Base-by-base conservation (phyloP, 352 stramenopile genomes). In the Hyaloperonospora brassicae region DNA sequence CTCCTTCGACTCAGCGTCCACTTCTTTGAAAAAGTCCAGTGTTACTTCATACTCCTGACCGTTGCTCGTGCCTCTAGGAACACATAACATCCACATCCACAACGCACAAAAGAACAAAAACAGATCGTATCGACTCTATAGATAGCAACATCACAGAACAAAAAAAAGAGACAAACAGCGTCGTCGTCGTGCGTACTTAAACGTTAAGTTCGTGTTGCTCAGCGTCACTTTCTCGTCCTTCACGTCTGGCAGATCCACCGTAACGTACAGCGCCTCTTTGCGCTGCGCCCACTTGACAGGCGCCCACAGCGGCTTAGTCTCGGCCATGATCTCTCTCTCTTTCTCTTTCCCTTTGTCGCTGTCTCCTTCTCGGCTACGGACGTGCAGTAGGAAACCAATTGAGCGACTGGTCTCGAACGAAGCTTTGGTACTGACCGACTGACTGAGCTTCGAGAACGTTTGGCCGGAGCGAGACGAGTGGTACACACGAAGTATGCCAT, bases 211-310 rank as follows among this genome's bases (percentile, higher is more conserved):
- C 57, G 89, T 92, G 72, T 91, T 81, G 27, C 62, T 89, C 23
- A 97, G 78, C 53, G 80, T 78, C 41, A 97, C 87, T 66, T 95
- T 87, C 68, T 97, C 87, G 73, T 97, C 85, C 73, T 95, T 91
- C 38, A 97, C 86, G 60, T 97, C 95, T 59, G 88, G 73, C 27
- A 98, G 69, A 66, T 97, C 88, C 61, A 98, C 95, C 0, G 95
- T 98, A 59, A 98, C 80, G 63, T 97, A 98, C 22, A 98, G 55
- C 57, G 93, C 93, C 62, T 98, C 93, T 53, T 92, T 97, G 72
- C 94, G 86, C 71, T 98, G 95, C 47, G 95, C 95, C 93, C 94
- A 98, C 75, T 98, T 97, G 41, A 97, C 86, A 6, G 90, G 89
- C 52, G 89, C 86, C 73, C 80, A 90, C 51, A 93, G 56, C 58